Evolutionary conservation across 208 protist genomes (phyloP).

Genomic region (Leishmania arabica): DNA sequence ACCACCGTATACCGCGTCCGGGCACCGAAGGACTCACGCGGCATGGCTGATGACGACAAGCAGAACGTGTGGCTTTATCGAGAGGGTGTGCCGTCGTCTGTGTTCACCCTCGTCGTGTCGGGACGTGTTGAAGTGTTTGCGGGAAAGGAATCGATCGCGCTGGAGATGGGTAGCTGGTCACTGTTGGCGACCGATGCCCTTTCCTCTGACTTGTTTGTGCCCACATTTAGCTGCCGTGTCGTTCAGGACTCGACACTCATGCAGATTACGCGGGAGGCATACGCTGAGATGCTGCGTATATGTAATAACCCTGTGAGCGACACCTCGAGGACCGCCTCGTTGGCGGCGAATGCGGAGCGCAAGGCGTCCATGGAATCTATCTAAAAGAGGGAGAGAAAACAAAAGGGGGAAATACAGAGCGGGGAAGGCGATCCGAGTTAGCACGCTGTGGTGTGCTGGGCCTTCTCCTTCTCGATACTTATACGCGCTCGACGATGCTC

Average conservation of each 20-base stretch:
- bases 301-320: conserved; percentile 36
- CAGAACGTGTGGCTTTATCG: conserved; percentile 93
- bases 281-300: conserved; percentile 53
- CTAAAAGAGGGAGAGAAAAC: background rate
- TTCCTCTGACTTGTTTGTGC: conserved; percentile 60
- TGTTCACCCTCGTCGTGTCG: conserved; percentile 88
- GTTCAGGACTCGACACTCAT: conserved; percentile 84
- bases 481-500: background rate
- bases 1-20: conserved; percentile 78
- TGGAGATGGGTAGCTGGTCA: conserved; percentile 90
- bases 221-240: conserved; percentile 88
- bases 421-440: background rate
- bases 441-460: background rate
- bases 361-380: background rate
- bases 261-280: conserved; percentile 81
- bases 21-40: conserved; percentile 74
- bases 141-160: conserved; percentile 75
- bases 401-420: background rate
- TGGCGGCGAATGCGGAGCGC: conserved; percentile 7
- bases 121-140: conserved; percentile 88
- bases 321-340: conserved; percentile 9
- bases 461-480: background rate
- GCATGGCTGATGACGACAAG: conserved; percentile 73
- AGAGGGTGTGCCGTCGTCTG: conserved; percentile 67
- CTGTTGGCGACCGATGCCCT: conserved; percentile 73